Evolutionary conservation across 164 flowering plant genomes (phyloP).

Genomic region (Stephania japonica): DNA sequence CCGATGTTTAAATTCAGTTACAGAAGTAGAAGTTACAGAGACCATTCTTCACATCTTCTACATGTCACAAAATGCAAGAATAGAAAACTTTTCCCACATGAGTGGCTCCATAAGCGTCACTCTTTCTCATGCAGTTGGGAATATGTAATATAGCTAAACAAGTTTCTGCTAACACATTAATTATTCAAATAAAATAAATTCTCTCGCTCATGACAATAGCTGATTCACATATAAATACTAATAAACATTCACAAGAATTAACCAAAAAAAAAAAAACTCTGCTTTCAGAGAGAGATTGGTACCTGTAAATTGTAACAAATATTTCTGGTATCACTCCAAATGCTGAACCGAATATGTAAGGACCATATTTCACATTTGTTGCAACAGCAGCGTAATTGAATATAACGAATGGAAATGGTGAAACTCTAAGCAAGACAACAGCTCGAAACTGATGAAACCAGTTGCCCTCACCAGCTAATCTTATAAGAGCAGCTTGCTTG

Average conservation of each 20-base stretch:
- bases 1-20: neutral
- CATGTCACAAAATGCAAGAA: too few relatives aligned
- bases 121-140: neutral
- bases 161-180: neutral
- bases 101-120: neutral
- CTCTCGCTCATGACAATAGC: neutral
- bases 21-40: too few relatives aligned
- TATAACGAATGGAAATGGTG: conserved; percentile 88
- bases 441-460: conserved; percentile 84
- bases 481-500: conserved; percentile 70
- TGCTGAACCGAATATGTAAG: conserved; percentile 74
- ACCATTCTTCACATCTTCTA: too few relatives aligned
- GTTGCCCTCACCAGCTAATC: conserved; percentile 88
- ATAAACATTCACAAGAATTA: neutral
- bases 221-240: neutral
- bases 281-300: conserved; percentile 19
- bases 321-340: conserved; percentile 78
- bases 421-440: conserved; percentile 75
- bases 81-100: neutral
- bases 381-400: conserved; percentile 92
- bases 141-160: neutral
- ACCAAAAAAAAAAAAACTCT: too few relatives aligned
- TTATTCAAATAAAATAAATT: neutral
- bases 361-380: conserved; percentile 71
- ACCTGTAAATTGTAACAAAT: conserved; percentile 89